These are phyloP conservation scores for Polytrichum commune DNA, from an alignment of 225 moss, liverwort and hornwort genomes.

Conservation along the genomic window DNA sequence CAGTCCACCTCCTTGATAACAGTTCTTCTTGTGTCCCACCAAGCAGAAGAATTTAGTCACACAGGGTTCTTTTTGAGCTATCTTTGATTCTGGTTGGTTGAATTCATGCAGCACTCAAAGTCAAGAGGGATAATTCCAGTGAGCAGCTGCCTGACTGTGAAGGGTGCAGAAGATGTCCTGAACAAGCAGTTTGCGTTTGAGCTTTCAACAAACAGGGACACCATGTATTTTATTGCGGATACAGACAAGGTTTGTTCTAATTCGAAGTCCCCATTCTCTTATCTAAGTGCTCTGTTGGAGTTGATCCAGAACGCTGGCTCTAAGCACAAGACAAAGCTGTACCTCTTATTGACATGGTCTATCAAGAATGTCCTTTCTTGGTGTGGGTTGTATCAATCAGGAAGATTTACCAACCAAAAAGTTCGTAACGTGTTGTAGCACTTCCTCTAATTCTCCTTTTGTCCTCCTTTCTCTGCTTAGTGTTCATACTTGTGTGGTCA, in stretches of 20 bases:
- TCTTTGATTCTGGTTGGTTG: constrained; percentile 2
- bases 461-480: no score
- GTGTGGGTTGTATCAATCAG: no score
- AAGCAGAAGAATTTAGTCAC: background rate
- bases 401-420: no score
- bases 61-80: background rate
- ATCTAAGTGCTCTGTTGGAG: no score
- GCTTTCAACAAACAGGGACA: constrained; percentile 85
- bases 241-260: constrained; percentile 64
- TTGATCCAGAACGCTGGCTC: no score
- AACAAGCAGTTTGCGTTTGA: constrained; percentile 88
- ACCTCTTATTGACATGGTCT: no score
- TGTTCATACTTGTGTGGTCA: no score
- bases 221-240: constrained; percentile 95
- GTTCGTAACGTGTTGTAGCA: no score
- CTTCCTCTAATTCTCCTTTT: no score
- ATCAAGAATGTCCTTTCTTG: no score
- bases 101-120: constrained; percentile 54
- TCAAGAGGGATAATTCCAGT: constrained; percentile 80
- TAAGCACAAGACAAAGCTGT: no score
- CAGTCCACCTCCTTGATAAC: background rate
- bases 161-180: constrained; percentile 88
- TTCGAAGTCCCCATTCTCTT: background rate
- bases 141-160: constrained; percentile 81
- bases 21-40: background rate